phyloP scores from a whole-genome alignment of 2,329 filamentous ascomycete genomes.

The Monosporascus sp. region DNA sequence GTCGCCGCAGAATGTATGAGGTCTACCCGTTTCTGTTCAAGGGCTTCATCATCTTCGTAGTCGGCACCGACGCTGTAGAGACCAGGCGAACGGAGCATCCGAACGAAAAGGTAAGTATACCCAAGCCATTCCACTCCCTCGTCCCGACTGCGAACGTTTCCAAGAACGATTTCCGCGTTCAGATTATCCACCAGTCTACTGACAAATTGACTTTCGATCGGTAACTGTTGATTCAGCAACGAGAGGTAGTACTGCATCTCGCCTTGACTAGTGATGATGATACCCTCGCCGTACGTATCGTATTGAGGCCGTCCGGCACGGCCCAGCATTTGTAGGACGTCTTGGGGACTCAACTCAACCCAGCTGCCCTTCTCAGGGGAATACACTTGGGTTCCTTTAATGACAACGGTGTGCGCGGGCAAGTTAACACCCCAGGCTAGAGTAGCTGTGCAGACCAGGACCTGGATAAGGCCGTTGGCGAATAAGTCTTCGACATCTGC shows the following conservation, averaged over 20 bases:
- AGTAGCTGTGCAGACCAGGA: constrained; percentile 96
- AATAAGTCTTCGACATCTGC: constrained; percentile 95
- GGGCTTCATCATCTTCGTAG: constrained; percentile 83
- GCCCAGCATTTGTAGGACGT: constrained; percentile 97
- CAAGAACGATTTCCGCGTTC: constrained; percentile 92
- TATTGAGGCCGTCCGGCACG: constrained; percentile 95
- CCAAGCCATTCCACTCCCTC: constrained; percentile 99
- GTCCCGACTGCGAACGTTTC: constrained; percentile 84
- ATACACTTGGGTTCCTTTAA: constrained; percentile 97
- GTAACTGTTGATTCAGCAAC: constrained; percentile 91
- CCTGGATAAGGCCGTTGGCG: constrained; percentile 82
- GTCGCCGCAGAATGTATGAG: constrained; percentile 89
- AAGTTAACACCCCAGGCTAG: constrained; percentile 98
- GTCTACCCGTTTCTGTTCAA: constrained; percentile 97
- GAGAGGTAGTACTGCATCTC: constrained; percentile 98
- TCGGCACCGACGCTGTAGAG: constrained; percentile 94
- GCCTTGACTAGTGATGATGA: constrained; percentile 92
- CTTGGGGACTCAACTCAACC: constrained; percentile 95
- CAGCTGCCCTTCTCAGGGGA: constrained; percentile 98
- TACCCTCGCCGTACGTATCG: constrained; percentile 96
- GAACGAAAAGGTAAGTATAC: constrained; percentile 95
- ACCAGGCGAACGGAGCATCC: constrained; percentile 92
- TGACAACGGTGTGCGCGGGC: constrained; percentile 95
- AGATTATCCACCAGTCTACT: constrained; percentile 91
- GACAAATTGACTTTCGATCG: constrained; percentile 94